phyloP scores from a whole-genome alignment of 2,329 filamentous ascomycete genomes.

The Talaromyces albobiverticillius region DNA sequence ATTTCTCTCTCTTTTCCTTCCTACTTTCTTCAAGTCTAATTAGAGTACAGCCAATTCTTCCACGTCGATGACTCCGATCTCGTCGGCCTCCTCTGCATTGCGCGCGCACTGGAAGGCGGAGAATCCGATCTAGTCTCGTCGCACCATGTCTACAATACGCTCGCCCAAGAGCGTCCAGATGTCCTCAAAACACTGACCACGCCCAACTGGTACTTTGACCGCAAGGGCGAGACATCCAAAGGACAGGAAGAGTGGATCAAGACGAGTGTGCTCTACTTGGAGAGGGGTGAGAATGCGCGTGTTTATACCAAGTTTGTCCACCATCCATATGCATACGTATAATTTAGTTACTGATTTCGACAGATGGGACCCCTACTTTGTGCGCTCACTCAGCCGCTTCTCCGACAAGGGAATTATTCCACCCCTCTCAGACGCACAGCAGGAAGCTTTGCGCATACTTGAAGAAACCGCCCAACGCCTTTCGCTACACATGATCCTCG shows the following conservation, averaged over 20 bases:
- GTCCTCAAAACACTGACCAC: conserved; percentile 71
- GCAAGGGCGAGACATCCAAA: conserved; percentile 75
- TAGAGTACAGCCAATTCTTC: conserved; percentile 68
- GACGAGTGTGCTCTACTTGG: conserved; percentile 72
- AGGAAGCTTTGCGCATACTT: conserved; percentile 64
- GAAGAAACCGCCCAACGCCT: conserved; percentile 73
- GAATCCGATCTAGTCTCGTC: conserved; percentile 78
- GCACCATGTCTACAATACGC: conserved; percentile 77
- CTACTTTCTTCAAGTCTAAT: not conserved
- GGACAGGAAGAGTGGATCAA: conserved; percentile 74
- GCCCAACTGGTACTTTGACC: conserved; percentile 89
- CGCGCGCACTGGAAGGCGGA: conserved; percentile 74
- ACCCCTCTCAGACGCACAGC: conserved; percentile 65
- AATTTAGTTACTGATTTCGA: too few species aligned
- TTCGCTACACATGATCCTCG: conserved; percentile 79
- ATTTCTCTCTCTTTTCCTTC: conserved; percentile 15
- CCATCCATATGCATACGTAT: not conserved
- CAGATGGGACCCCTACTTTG: conserved; percentile 82
- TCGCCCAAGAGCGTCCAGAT: conserved; percentile 72
- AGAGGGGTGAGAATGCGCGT: conserved; percentile 62
- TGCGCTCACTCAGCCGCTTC: conserved; percentile 72
- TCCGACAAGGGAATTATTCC: conserved; percentile 71
- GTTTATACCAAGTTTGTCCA: conserved; percentile 67
- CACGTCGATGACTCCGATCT: conserved; percentile 81
- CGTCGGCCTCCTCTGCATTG: conserved; percentile 78